Percentiles rank a stretch among this genome's conserved stretches.
Conservation (phyloP, 1,284 basidiomycete species). For the Leccinum variabile region DNA sequence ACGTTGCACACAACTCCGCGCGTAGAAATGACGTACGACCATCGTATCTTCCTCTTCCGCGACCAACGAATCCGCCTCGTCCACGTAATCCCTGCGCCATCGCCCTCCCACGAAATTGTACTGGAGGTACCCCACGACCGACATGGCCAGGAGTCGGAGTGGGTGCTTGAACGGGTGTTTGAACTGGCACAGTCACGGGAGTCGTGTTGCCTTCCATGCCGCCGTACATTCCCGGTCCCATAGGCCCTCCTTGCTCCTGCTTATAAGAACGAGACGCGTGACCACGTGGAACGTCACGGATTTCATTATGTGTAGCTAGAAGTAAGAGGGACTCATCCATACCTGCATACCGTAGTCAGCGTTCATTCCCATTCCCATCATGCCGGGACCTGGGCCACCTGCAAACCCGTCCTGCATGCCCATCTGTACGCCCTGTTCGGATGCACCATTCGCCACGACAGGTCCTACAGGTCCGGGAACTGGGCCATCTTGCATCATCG, state of each 20-base stretch:
- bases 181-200: constrained; percentile 35
- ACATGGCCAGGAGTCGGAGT: constrained; percentile 38
- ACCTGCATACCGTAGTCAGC: constrained; percentile 65
- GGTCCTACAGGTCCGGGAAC: constrained; percentile 36
- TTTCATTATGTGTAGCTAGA: constrained; percentile 42
- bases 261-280: constrained; percentile 27
- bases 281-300: constrained; percentile 34
- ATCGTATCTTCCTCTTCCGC: constrained; percentile 49
- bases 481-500: constrained; percentile 45
- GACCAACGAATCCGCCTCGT: constrained; percentile 46
- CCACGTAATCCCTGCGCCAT: constrained; percentile 42
- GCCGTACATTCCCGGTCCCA: constrained; percentile 58
- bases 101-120: constrained; percentile 57
- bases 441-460: constrained; percentile 39
- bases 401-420: constrained; percentile 50
- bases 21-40: constrained; percentile 37
- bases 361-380: constrained; percentile 55
- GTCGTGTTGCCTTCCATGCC: constrained; percentile 48
- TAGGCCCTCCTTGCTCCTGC: constrained; percentile 40
- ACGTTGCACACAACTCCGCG: not conserved
- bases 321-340: constrained; percentile 38
- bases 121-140: constrained; percentile 47
- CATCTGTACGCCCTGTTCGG: constrained; percentile 45
- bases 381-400: constrained; percentile 44
- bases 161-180: constrained; percentile 34